These are phyloP conservation scores for Osmanthus fragrans DNA, from an alignment of 257 asterid genomes.

Conservation along the genomic window DNA sequence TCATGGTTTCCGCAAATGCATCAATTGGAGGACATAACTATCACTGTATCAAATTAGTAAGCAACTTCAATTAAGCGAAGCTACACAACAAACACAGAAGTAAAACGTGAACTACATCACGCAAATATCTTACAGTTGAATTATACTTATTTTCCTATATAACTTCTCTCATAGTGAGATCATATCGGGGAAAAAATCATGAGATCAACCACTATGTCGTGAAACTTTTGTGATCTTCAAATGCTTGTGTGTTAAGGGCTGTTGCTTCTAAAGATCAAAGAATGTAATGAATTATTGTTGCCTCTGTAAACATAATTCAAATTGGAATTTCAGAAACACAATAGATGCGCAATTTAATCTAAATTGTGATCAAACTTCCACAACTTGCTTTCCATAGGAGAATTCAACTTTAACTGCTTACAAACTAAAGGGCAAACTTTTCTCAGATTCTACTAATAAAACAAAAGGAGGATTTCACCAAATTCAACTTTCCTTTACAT, in stretches of 20 bases:
- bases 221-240: constrained; percentile 4
- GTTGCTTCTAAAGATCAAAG: neutral
- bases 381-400: neutral
- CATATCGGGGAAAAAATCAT: constrained; percentile 14
- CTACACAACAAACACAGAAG: constrained; percentile 1
- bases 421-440: neutral
- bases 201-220: constrained; percentile 2
- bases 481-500: constrained; percentile 11
- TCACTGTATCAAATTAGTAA: neutral
- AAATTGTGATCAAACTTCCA: constrained; percentile 10
- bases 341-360: neutral
- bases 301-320: neutral
- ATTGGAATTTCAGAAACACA: neutral
- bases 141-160: constrained; percentile 1
- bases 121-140: neutral
- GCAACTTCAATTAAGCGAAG: constrained; percentile 13
- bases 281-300: neutral
- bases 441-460: constrained; percentile 5
- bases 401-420: constrained; percentile 4
- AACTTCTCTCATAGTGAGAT: constrained; percentile 14
- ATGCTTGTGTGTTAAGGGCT: neutral
- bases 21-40: constrained; percentile 11
- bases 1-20: constrained; percentile 13
- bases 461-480: neutral
- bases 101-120: neutral